Conservation (phyloP, 2,329 filamentous ascomycete species). For the Lasiodiplodia sp. region DNA sequence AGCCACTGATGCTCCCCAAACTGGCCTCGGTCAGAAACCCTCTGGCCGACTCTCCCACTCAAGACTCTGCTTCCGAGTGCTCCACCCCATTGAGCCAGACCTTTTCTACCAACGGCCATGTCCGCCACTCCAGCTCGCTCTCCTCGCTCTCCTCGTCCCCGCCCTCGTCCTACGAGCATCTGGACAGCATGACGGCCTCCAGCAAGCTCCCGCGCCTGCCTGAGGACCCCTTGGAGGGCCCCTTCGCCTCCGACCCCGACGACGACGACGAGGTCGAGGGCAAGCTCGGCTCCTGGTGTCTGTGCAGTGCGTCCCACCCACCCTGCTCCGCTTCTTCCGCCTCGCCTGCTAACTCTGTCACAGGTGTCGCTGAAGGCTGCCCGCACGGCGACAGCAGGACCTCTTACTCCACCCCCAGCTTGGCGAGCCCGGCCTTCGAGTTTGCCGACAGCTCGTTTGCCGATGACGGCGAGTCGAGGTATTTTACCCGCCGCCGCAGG, state of each 20-base stretch:
- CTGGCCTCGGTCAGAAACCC: slow-evolving; percentile 46
- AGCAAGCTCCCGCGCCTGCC: slow-evolving; percentile 82
- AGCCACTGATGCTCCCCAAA: slow-evolving; percentile 48
- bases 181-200: slow-evolving; percentile 64
- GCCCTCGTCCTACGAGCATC: slow-evolving; percentile 58
- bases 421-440: slow-evolving; percentile 63
- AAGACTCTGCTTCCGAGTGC: slow-evolving; percentile 62
- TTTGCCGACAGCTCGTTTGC: slow-evolving; percentile 67
- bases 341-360: slow-evolving; percentile 32
- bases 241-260: slow-evolving; percentile 46
- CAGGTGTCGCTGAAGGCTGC: slow-evolving; percentile 68
- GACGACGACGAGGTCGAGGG: slow-evolving; percentile 52
- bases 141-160: slow-evolving; percentile 66
- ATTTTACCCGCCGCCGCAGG: slow-evolving; percentile 63
- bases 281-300: slow-evolving; percentile 42
- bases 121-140: slow-evolving; percentile 78
- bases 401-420: slow-evolving; percentile 49
- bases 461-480: slow-evolving; percentile 62
- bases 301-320: slow-evolving; percentile 5
- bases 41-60: slow-evolving; percentile 40
- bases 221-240: slow-evolving; percentile 79
- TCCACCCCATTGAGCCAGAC: slow-evolving; percentile 75
- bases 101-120: slow-evolving; percentile 69
- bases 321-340: background rate
- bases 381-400: slow-evolving; percentile 60